Evolutionary conservation across 2,329 filamentous ascomycete genomes (phyloP).

Genomic region (Alternaria incomplexa): DNA sequence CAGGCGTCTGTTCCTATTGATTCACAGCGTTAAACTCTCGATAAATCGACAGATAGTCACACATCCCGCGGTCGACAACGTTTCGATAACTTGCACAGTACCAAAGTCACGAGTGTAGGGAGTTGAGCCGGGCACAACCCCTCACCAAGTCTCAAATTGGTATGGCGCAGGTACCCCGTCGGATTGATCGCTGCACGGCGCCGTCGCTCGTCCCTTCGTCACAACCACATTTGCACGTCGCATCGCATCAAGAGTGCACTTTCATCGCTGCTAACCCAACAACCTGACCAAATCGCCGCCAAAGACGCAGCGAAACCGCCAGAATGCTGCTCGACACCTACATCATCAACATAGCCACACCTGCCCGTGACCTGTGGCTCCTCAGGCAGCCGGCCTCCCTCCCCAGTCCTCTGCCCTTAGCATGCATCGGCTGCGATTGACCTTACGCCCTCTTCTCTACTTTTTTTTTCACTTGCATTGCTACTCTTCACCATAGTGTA

Average conservation of each 20-base stretch:
- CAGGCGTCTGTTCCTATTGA: neutral
- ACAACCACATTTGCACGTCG: conserved; percentile 27
- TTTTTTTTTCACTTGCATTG: conserved; percentile 13
- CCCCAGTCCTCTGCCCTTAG: conserved; percentile 18
- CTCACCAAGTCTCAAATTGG: conserved; percentile 18
- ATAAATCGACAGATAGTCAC: neutral
- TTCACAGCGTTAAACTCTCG: neutral
- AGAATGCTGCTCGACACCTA: conserved; percentile 19
- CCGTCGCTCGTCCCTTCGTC: conserved; percentile 26
- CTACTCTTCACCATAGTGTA: conserved; percentile 1
- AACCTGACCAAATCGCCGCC: conserved; percentile 28
- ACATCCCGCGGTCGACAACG: too few relatives aligned
- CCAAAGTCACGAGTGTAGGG: conserved; percentile 14
- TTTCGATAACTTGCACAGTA: neutral
- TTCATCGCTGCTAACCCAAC: conserved; percentile 33
- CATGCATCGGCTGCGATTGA: conserved; percentile 12
- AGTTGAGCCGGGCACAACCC: conserved; percentile 13
- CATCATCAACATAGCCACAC: conserved; percentile 37
- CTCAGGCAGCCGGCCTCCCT: conserved; percentile 34
- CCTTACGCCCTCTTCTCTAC: conserved; percentile 21
- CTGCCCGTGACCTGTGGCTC: conserved; percentile 25
- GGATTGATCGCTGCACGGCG: conserved; percentile 31
- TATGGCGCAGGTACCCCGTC: conserved; percentile 24
- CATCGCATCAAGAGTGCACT: conserved; percentile 20
- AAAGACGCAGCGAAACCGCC: conserved; percentile 24